A percentile compares a stretch with the other conserved stretches of the same genome.
These are phyloP conservation scores for Penicillium antarcticum DNA, from an alignment of 495 filamentous ascomycete genomes.

Conservation along the genomic window DNA sequence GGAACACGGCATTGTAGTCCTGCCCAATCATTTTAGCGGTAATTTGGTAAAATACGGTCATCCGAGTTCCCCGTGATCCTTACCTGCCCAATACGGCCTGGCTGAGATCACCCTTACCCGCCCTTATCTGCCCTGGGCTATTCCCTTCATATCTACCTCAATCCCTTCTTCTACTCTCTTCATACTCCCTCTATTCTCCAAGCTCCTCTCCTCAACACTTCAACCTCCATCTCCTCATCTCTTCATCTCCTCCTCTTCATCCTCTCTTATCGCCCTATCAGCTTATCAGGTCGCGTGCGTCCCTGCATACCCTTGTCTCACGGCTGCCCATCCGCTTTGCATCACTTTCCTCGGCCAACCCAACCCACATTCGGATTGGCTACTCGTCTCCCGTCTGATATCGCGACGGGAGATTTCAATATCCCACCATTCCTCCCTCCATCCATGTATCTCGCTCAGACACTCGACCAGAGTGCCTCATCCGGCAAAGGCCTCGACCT, in stretches of 20 bases:
- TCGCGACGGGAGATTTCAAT: conserved; percentile 12
- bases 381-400: conserved; percentile 11
- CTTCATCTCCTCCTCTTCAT: background rate
- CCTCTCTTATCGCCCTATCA: background rate
- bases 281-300: conserved; percentile 21
- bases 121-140: background rate
- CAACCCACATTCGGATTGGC: conserved; percentile 5
- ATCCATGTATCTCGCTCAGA: conserved; percentile 49
- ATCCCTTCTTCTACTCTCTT: background rate
- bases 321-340: conserved; percentile 7
- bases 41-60: conserved; percentile 18
- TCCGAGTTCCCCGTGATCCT: conserved; percentile 5
- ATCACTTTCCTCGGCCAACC: conserved; percentile 5
- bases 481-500: conserved; percentile 28
- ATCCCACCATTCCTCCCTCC: conserved; percentile 4
- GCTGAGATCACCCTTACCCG: conserved; percentile 23
- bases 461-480: conserved; percentile 48
- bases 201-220: conserved; percentile 6
- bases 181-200: background rate
- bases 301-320: conserved; percentile 24
- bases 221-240: background rate
- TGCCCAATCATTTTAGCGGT: conserved; percentile 5
- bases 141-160: conserved; percentile 5
- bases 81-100: conserved; percentile 33
- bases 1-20: conserved; percentile 3